Conservation (phyloP, 106 monocot genomes). For the Vanilla planifolia region DNA sequence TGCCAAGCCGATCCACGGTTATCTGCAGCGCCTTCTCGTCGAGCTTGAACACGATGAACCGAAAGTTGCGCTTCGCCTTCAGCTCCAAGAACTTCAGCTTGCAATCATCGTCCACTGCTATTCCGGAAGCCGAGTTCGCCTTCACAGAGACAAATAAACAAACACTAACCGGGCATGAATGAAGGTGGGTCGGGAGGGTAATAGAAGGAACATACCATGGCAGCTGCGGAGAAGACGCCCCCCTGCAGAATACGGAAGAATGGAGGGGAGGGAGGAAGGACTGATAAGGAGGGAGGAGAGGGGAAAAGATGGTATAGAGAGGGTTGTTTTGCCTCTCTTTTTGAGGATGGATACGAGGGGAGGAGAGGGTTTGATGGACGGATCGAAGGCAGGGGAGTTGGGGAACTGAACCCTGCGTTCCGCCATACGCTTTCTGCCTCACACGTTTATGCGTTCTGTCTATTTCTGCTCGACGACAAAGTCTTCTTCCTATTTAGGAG, state of each 20-base stretch:
- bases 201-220: too few species aligned
- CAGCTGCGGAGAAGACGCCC: neutral
- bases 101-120: neutral
- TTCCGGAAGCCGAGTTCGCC: conserved; percentile 9
- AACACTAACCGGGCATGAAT: too few species aligned
- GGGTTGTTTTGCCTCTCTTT: neutral
- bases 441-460: too few species aligned
- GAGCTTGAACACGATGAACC: neutral
- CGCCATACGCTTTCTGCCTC: too few species aligned
- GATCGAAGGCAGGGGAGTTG: too few species aligned
- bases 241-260: neutral
- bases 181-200: too few species aligned
- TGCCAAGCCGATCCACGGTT: neutral
- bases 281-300: neutral
- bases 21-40: conserved; percentile 7
- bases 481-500: too few species aligned
- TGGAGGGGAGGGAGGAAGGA: neutral
- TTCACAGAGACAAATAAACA: neutral
- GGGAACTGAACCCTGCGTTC: too few species aligned
- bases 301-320: neutral
- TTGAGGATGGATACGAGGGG: neutral
- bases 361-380: neutral
- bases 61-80: conserved; percentile 1
- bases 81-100: conserved; percentile 8
- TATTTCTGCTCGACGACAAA: too few species aligned